Percentiles rank a stretch among this genome's conserved stretches.
These are phyloP conservation scores for Cairneyella variabilis DNA, from an alignment of 495 filamentous ascomycete genomes.

Conservation along the genomic window DNA sequence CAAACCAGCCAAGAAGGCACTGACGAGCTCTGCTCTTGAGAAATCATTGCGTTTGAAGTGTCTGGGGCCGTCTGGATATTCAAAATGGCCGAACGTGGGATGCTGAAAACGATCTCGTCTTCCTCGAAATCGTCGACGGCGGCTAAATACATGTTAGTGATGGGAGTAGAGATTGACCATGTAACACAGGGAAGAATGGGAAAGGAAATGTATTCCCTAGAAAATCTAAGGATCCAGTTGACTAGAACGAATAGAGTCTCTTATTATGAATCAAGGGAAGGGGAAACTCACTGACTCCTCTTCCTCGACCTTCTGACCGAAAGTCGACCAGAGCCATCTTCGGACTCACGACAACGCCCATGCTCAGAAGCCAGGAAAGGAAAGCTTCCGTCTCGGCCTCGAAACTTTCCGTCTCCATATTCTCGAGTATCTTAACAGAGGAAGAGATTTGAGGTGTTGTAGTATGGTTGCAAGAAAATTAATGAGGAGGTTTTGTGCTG, in stretches of 20 bases:
- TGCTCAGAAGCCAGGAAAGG: slow-evolving; percentile 48
- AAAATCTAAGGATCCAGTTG: neutral
- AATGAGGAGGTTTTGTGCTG: too few species aligned
- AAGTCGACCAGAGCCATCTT: slow-evolving; percentile 55
- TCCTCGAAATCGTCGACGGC: slow-evolving; percentile 52
- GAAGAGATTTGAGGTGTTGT: slow-evolving; percentile 15
- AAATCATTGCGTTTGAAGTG: neutral
- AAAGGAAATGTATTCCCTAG: too few species aligned
- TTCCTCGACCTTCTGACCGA: slow-evolving; percentile 45
- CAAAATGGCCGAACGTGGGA: slow-evolving; percentile 54
- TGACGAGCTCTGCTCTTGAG: neutral
- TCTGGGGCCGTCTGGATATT: slow-evolving; percentile 18
- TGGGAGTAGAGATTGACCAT: neutral
- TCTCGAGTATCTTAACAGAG: neutral
- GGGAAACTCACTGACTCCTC: slow-evolving; percentile 55
- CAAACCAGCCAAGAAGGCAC: slow-evolving; percentile 27
- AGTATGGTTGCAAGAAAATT: neutral
- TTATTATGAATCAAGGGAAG: too few species aligned
- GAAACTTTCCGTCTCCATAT: slow-evolving; percentile 39
- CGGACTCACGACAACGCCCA: slow-evolving; percentile 47
- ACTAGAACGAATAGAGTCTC: neutral
- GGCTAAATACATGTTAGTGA: slow-evolving; percentile 40
- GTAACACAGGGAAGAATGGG: too few species aligned
- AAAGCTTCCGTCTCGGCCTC: slow-evolving; percentile 46
- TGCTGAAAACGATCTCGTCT: slow-evolving; percentile 63